phyloP scores from a whole-genome alignment of 768 basidiomycete species.

The Podaxis rugospora region DNA sequence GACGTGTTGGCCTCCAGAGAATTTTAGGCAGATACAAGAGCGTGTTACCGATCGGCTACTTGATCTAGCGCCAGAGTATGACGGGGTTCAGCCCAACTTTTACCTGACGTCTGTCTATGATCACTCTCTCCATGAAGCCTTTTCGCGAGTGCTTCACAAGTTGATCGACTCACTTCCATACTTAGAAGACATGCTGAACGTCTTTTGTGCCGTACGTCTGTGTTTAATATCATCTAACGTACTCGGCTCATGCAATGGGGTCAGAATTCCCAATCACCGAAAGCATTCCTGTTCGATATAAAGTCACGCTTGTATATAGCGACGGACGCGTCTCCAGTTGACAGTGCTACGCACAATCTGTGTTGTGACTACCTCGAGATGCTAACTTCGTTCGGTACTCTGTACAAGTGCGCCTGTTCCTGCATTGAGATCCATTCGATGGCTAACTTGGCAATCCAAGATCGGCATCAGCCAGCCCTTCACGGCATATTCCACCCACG shows the following conservation, averaged over 20 bases:
- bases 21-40: slow-evolving; percentile 87
- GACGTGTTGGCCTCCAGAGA: slow-evolving; percentile 46
- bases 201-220: slow-evolving; percentile 66
- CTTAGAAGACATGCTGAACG: slow-evolving; percentile 83
- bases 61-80: slow-evolving; percentile 73
- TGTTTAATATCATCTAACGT: not conserved
- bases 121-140: slow-evolving; percentile 86
- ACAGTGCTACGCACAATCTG: slow-evolving; percentile 80
- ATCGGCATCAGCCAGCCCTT: slow-evolving; percentile 9
- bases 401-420: slow-evolving; percentile 64
- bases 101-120: slow-evolving; percentile 93
- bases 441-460: slow-evolving; percentile 1
- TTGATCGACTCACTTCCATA: slow-evolving; percentile 81
- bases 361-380: slow-evolving; percentile 90
- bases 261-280: slow-evolving; percentile 88
- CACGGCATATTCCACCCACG: slow-evolving; percentile 12
- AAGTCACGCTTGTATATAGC: slow-evolving; percentile 86
- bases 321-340: slow-evolving; percentile 89
- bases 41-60: slow-evolving; percentile 78
- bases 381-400: slow-evolving; percentile 77
- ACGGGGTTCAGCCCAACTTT: slow-evolving; percentile 78
- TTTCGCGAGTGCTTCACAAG: slow-evolving; percentile 86
- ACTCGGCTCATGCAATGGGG: not conserved
- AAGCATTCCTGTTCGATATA: slow-evolving; percentile 91
- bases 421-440: not conserved